Conservation (phyloP, 345 rosid genomes). For the Theobroma cacao region DNA sequence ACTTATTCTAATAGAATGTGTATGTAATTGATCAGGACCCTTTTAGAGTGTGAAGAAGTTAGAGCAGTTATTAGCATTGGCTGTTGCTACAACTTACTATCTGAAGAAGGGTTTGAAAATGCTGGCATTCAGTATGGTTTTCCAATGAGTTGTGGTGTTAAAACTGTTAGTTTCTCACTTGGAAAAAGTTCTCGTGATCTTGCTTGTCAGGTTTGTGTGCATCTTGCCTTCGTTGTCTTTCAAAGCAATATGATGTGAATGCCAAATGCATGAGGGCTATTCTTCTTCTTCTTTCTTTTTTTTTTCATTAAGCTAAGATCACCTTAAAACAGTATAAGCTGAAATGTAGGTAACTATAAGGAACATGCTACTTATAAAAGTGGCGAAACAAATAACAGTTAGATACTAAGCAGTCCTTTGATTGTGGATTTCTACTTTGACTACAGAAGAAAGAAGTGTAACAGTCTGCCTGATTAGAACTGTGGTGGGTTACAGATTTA, state of each 20-base stretch:
- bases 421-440: background rate
- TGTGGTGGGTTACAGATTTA: background rate
- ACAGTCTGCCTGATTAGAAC: background rate
- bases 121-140: slow-evolving; percentile 50
- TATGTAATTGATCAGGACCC: slow-evolving; percentile 50
- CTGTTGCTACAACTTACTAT: slow-evolving; percentile 91
- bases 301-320: background rate
- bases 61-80: slow-evolving; percentile 91
- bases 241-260: slow-evolving; percentile 4
- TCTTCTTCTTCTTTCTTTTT: no score
- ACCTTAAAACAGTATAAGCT: background rate
- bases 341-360: background rate
- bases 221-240: slow-evolving; percentile 4
- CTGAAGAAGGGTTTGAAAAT: slow-evolving; percentile 47
- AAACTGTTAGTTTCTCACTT: slow-evolving; percentile 46
- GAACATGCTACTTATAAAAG: background rate
- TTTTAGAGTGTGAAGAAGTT: slow-evolving; percentile 60
- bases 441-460: background rate
- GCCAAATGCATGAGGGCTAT: background rate
- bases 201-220: slow-evolving; percentile 78
- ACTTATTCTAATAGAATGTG: slow-evolving; percentile 7
- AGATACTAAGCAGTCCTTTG: background rate
- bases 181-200: slow-evolving; percentile 77
- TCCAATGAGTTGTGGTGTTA: slow-evolving; percentile 78
- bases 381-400: background rate